Evolutionary conservation across 2,329 filamentous ascomycete species (phyloP).

Genomic region (Akanthomyces lecanii): DNA sequence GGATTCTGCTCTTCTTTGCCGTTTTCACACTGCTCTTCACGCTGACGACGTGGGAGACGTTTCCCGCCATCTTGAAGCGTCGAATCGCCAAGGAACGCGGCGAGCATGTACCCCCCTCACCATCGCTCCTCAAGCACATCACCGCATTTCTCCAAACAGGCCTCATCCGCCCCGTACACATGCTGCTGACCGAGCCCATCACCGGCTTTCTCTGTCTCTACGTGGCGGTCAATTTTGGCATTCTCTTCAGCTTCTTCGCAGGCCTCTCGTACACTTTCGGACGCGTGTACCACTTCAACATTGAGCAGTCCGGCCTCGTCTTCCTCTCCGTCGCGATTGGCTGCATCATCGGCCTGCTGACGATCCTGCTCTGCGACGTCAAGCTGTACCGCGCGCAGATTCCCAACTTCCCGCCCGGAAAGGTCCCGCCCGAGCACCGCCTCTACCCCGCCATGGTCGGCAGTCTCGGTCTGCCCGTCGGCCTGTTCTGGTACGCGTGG

Average conservation of each 20-base stretch:
- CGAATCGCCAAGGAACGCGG: slow-evolving; percentile 35
- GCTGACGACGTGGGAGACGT: slow-evolving; percentile 50
- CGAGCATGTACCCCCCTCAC: slow-evolving; percentile 22
- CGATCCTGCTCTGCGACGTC: slow-evolving; percentile 38
- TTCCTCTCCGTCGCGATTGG: slow-evolving; percentile 44
- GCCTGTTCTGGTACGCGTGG: slow-evolving; percentile 60
- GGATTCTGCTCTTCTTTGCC: slow-evolving; percentile 45
- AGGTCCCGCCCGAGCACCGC: slow-evolving; percentile 51
- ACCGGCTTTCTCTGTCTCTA: slow-evolving; percentile 52
- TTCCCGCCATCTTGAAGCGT: slow-evolving; percentile 47
- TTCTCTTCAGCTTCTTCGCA: slow-evolving; percentile 50
- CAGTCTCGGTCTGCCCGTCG: slow-evolving; percentile 47
- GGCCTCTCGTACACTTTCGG: slow-evolving; percentile 47
- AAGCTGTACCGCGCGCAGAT: slow-evolving; percentile 39
- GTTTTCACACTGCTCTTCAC: slow-evolving; percentile 33
- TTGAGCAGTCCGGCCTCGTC: slow-evolving; percentile 40
- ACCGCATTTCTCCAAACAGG: slow-evolving; percentile 38
- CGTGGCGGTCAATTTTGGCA: slow-evolving; percentile 47
- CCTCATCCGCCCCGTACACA: slow-evolving; percentile 48
- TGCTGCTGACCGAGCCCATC: slow-evolving; percentile 61
- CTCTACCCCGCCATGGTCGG: slow-evolving; percentile 57
- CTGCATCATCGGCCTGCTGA: slow-evolving; percentile 40
- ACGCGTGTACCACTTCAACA: slow-evolving; percentile 40
- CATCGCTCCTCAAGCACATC: slow-evolving; percentile 26
- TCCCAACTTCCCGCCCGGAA: slow-evolving; percentile 28